These are phyloP conservation scores for Maudiozyma saulgeensis DNA, from an alignment of 805 yeast species.

Conservation along the genomic window DNA sequence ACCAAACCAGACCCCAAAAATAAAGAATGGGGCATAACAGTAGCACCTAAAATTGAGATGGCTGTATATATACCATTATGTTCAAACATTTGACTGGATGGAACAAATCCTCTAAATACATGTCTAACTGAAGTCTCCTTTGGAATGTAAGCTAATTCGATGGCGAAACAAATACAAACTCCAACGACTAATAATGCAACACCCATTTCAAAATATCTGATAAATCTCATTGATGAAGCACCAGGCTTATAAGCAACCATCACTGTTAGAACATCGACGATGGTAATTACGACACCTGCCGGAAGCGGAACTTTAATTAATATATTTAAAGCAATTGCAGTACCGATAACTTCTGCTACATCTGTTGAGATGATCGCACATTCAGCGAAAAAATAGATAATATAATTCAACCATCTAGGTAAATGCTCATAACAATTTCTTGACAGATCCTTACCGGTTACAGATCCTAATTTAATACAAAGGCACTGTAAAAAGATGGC, in stretches of 20 bases:
- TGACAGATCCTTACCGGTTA: conserved; percentile 82
- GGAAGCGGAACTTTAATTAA: conserved; percentile 65
- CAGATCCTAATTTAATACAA: conserved; percentile 79
- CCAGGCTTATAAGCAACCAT: conserved; percentile 71
- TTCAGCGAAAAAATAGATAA: conserved; percentile 71
- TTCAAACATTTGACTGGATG: conserved; percentile 41
- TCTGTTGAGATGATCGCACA: conserved; percentile 87
- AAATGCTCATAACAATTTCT: conserved; percentile 69
- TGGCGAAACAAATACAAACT: conserved; percentile 71
- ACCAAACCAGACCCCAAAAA: conserved; percentile 81
- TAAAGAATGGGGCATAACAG: conserved; percentile 88
- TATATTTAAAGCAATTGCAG: conserved; percentile 78
- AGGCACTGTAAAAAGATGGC: conserved; percentile 77
- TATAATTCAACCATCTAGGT: conserved; percentile 54
- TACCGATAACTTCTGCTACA: conserved; percentile 89
- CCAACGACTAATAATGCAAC: conserved; percentile 63
- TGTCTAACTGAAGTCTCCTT: conserved; percentile 35
- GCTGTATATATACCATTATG: conserved; percentile 63
- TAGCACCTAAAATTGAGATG: conserved; percentile 81
- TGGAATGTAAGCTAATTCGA: conserved; percentile 55
- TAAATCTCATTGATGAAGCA: conserved; percentile 61
- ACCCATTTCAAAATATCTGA: conserved; percentile 65
- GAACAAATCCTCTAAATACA: conserved; percentile 60
- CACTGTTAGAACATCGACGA: conserved; percentile 71
- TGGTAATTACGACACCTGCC: conserved; percentile 69